Evolutionary conservation across 2,329 filamentous ascomycete genomes (phyloP).

Genomic region (Aurifilum marmelostoma): DNA sequence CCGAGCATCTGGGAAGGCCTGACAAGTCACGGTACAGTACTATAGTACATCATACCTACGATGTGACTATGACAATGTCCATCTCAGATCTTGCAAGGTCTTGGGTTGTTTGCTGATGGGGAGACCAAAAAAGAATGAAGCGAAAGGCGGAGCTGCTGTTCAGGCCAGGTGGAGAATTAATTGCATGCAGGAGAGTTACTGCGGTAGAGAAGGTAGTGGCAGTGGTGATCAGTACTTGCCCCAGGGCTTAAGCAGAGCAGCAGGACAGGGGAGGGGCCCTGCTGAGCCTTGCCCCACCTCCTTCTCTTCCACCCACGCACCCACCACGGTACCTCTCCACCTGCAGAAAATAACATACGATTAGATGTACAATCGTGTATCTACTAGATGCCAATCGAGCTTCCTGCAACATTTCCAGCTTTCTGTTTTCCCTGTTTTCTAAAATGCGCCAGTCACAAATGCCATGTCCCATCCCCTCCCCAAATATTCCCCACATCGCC

Average conservation of each 20-base stretch:
- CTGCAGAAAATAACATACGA: neutral
- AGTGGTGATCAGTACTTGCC: neutral
- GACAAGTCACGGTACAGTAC: too few species aligned
- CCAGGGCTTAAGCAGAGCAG: neutral
- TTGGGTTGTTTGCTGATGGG: neutral
- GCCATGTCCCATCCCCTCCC: constrained; percentile 15
- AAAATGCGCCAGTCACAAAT: constrained; percentile 17
- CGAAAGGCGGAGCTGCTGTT: neutral
- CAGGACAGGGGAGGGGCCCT: neutral
- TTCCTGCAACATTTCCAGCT: neutral
- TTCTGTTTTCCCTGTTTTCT: constrained; percentile 21
- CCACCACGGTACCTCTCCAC: neutral
- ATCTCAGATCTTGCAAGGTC: neutral
- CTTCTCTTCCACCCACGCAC: neutral
- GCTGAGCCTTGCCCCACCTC: neutral
- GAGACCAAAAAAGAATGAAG: neutral
- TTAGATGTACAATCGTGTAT: constrained; percentile 2
- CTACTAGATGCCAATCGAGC: neutral
- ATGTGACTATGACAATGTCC: too few species aligned
- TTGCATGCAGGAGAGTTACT: neutral
- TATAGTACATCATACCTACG: too few species aligned
- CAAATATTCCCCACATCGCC: constrained; percentile 18
- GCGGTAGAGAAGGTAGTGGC: neutral
- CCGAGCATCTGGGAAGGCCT: neutral
- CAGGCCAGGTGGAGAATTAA: neutral